phyloP scores from a whole-genome alignment of 768 basidiomycete species.

The Suillus tomentosus region DNA sequence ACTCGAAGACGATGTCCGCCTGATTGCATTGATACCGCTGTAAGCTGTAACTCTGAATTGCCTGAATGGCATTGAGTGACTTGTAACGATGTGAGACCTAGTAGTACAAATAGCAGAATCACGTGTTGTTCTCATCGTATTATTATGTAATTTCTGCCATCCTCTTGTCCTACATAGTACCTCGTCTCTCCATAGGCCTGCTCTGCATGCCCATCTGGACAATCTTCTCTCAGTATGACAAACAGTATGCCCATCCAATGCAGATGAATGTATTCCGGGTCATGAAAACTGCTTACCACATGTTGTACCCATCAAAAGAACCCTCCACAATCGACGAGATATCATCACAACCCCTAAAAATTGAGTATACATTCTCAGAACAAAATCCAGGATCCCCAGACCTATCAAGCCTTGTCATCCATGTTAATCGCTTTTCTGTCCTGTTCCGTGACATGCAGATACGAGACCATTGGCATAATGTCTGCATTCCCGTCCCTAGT shows the following conservation, averaged over 20 bases:
- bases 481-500: background rate
- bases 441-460: background rate
- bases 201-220: background rate
- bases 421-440: background rate
- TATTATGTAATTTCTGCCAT: too few species aligned
- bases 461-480: background rate
- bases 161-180: too few species aligned
- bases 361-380: background rate
- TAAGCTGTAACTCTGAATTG: too few species aligned
- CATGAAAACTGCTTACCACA: constrained; percentile 2
- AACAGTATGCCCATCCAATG: background rate
- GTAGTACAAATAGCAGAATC: too few species aligned
- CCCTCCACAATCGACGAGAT: background rate
- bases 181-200: background rate
- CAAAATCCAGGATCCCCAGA: background rate
- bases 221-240: background rate
- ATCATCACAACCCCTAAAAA: background rate
- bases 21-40: too few species aligned
- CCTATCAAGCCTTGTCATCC: background rate
- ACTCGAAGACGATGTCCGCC: too few species aligned
- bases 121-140: too few species aligned
- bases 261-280: background rate
- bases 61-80: background rate
- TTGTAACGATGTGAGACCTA: too few species aligned
- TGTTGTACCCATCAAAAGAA: background rate